phyloP scores from a whole-genome alignment of 208 protist species.

The Naegleria lovaniensis region DNA sequence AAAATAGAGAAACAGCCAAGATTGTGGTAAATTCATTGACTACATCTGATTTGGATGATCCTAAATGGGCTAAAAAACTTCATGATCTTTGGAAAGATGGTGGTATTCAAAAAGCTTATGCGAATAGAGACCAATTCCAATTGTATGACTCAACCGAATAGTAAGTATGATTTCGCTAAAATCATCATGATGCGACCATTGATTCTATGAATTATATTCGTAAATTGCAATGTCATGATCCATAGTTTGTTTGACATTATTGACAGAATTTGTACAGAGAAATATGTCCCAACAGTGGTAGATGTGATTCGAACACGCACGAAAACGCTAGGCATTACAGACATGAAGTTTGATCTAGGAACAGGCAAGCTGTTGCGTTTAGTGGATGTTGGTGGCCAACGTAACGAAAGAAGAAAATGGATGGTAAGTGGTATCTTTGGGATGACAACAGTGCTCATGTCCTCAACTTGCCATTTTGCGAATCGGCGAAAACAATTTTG shows the following conservation, averaged over 20 bases:
- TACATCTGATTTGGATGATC: background rate
- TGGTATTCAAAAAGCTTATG: constrained; percentile 9
- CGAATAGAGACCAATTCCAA: background rate
- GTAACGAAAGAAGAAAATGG: background rate
- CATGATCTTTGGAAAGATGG: background rate
- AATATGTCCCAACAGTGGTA: background rate
- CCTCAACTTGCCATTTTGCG: too few relatives aligned
- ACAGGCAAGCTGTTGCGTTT: background rate
- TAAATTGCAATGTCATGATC: too few relatives aligned
- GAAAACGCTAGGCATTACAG: background rate
- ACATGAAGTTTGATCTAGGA: background rate
- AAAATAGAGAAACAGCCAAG: background rate
- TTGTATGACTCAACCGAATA: constrained; percentile 4
- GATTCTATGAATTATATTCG: too few relatives aligned
- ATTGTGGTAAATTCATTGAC: background rate
- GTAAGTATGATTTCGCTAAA: background rate
- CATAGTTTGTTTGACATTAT: background rate
- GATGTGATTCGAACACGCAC: background rate
- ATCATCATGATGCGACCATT: too few relatives aligned
- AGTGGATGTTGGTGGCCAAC: constrained; percentile 13
- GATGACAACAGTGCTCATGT: too few relatives aligned
- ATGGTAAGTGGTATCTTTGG: too few relatives aligned
- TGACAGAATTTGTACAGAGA: background rate
- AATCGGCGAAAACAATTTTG: too few relatives aligned
- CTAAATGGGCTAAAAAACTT: background rate